Base-by-base conservation (phyloP, 1,139 yeast species). In the Blastobotrys ciferrii region DNA sequence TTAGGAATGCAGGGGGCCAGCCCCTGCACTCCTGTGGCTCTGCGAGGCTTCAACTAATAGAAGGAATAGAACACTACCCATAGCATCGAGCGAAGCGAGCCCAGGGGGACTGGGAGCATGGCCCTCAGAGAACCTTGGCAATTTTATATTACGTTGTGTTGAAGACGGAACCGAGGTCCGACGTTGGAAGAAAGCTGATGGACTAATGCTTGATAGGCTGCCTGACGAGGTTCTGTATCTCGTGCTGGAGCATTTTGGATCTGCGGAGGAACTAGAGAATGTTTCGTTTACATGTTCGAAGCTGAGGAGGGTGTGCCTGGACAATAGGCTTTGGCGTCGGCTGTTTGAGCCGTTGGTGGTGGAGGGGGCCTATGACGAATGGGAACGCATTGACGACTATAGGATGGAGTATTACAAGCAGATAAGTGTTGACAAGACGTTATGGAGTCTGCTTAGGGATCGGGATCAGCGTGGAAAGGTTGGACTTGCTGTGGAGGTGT, bases 351-450 rank as follows among this genome's bases (percentile, higher is more conserved):
- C 40, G 7, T 12, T 36, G 3, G 13, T 7, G 28, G 15, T 17
- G n/a, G 40, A 36, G 6, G 40, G 28, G 19, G 25, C 17, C 28
- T 23, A 19, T 5, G 40, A 19, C 40, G 28, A 36, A 19, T 4
- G 6, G 14, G 28, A 13, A 2, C 6, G 18, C 11, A 7, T 19
- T 9, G 25, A 18, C n/a, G 40, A 36, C 19, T 36, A 36, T n/a
- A 36, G 40, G 12, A 23, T 4, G 14, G 40, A 36, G 28, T 36
- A 36, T 36, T 36, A 36, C 19, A 36, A 36, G 19, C 40, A 36
- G 28, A 7, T 36, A 4, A 4, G 18, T 5, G 40, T 36, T 6
- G 40, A 36, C 12, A 36, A 19, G 28, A 19, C 17, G 14, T 15
- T 36, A 19, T 12, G 40, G n/a, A 6, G 28, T 7, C 28, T 36